Evolutionary conservation across 345 rosid species (phyloP).

Genomic region (Abelmoschus esculentus): DNA sequence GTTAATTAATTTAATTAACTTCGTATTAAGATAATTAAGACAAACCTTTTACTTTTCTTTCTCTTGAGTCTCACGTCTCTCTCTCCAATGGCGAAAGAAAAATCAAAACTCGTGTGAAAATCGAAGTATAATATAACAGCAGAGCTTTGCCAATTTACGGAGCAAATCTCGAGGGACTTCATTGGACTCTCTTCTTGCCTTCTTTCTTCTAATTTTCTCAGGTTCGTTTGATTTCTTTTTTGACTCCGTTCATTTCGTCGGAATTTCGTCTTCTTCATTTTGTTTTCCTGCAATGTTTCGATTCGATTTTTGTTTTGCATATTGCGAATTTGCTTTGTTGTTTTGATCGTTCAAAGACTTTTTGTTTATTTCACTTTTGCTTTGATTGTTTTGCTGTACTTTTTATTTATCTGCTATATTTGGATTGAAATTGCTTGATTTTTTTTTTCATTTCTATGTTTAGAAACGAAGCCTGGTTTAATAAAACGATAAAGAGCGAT

Average conservation of each 20-base stretch:
- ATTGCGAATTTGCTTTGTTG: background rate
- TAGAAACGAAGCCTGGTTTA: background rate
- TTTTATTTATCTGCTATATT: background rate
- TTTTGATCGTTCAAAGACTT: background rate
- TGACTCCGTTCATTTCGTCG: background rate
- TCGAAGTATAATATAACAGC: background rate
- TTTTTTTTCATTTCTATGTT: background rate
- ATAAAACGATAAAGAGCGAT: background rate
- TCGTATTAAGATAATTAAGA: background rate
- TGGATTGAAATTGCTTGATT: background rate
- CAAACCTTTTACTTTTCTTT: background rate
- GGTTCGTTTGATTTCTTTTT: background rate
- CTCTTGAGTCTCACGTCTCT: background rate
- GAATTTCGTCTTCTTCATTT: too few species aligned
- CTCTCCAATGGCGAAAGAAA: background rate
- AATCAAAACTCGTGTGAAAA: background rate
- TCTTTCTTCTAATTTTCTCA: background rate
- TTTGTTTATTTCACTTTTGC: background rate
- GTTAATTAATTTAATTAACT: background rate
- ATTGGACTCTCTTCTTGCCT: background rate
- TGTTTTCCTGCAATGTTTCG: background rate
- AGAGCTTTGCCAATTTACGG: background rate
- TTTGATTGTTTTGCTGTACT: background rate
- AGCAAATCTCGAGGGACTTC: slow-evolving; percentile 7
- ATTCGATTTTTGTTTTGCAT: background rate